phyloP scores from a whole-genome alignment of 2,329 filamentous ascomycete species.

The Xylogone sp. region DNA sequence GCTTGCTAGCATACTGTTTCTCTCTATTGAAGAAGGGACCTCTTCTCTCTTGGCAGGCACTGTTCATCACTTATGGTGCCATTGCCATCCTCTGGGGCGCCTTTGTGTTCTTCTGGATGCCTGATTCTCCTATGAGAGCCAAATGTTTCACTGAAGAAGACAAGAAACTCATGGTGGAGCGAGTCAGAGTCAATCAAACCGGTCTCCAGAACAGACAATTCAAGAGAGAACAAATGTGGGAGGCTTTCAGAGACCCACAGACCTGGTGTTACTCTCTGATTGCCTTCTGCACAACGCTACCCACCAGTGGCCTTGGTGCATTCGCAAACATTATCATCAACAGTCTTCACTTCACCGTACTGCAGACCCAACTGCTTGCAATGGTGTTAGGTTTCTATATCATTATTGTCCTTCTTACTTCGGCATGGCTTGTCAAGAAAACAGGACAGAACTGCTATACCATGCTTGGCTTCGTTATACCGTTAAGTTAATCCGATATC shows the following conservation, averaged over 20 bases:
- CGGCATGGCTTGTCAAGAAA: conserved; percentile 65
- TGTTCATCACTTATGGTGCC: conserved; percentile 43
- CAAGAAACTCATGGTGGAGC: conserved; percentile 45
- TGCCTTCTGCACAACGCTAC: conserved; percentile 67
- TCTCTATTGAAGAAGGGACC: conserved; percentile 36
- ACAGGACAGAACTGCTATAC: conserved; percentile 64
- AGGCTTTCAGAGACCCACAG: conserved; percentile 59
- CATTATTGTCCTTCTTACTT: conserved; percentile 63
- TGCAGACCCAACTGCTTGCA: conserved; percentile 69
- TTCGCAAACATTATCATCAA: conserved; percentile 74
- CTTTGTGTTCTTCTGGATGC: conserved; percentile 41
- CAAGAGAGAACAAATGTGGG: conserved; percentile 44
- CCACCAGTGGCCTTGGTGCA: conserved; percentile 67
- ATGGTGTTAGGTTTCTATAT: conserved; percentile 76
- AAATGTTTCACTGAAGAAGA: conserved; percentile 36
- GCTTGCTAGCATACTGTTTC: conserved; percentile 60
- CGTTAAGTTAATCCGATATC: conserved; percentile 40
- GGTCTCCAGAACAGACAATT: conserved; percentile 50
- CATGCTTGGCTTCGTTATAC: conserved; percentile 64
- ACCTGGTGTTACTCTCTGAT: conserved; percentile 62
- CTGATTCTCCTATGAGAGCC: conserved; percentile 47
- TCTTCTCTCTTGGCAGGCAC: conserved; percentile 60
- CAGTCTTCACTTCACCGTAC: conserved; percentile 58
- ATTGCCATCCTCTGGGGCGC: conserved; percentile 40
- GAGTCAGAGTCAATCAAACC: conserved; percentile 54